A percentile compares a stretch with the other conserved stretches of the same genome.
These are phyloP conservation scores for Pugionium cornutum DNA, from an alignment of 345 rosid genomes.

Conservation along the genomic window DNA sequence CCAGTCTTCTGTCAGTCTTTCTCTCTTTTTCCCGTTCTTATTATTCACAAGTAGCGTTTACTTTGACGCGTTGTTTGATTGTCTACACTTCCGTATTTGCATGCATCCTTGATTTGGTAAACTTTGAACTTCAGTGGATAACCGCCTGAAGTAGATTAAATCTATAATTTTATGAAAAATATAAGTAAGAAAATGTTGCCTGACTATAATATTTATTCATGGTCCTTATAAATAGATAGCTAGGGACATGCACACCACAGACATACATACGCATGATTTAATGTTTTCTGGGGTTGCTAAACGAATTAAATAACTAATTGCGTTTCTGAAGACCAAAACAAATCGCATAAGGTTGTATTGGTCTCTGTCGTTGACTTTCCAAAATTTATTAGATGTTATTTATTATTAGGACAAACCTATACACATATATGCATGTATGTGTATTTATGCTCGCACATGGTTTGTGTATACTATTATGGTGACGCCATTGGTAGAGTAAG, in stretches of 20 bases:
- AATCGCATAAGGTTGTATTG: conserved; percentile 13
- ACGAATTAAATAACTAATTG: conserved; percentile 13
- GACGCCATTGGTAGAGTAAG: conserved; percentile 42
- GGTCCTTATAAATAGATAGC: conserved; percentile 14
- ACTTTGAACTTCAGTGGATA: conserved; percentile 22
- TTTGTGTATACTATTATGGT: conserved; percentile 23
- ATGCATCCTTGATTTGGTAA: conserved; percentile 27
- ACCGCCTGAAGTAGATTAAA: conserved; percentile 22
- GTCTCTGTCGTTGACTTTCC: conserved; percentile 34
- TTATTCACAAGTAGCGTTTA: too few species aligned
- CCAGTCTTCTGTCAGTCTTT: not conserved
- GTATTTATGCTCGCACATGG: conserved; percentile 27
- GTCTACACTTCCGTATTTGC: not conserved
- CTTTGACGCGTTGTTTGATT: conserved; percentile 17
- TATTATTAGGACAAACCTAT: conserved; percentile 3
- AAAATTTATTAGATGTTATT: not conserved
- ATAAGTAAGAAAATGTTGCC: too few species aligned
- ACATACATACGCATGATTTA: conserved; percentile 3
- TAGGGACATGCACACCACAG: conserved; percentile 22
- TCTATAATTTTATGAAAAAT: too few species aligned
- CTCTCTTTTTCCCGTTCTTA: conserved; percentile 1
- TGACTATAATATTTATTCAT: not conserved
- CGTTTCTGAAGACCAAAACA: conserved; percentile 29
- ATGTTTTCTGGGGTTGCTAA: conserved; percentile 23
- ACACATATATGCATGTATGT: not conserved